Evolutionary conservation across 116 monocot genomes (phyloP), one percentile per base, ranked within the genome.

Genomic region (Phalaenopsis hybrid): DNA sequence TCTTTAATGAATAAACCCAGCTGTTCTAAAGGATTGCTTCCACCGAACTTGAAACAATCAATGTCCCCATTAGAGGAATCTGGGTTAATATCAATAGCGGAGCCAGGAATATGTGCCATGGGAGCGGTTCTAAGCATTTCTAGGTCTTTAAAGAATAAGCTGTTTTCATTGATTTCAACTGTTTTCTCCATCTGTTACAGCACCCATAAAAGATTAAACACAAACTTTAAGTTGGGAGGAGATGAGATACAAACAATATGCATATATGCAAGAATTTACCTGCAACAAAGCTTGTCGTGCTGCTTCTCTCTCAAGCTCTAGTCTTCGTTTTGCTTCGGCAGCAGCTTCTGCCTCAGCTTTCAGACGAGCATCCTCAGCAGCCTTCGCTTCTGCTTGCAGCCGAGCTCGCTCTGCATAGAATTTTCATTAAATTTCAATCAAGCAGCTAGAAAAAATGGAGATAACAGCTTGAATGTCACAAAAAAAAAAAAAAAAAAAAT

Each of bases 341-440:
- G 87, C 88, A 78, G 90, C 91, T 63, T 85, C 85, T 65, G 88
- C 96, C 81, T 91, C 89, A 20, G 88, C 92, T 82, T 69, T 83
- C 68, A 68, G 88, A 16, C 87, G 86, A 81, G 85, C 89, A 20
- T 87, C 91, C 79, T 94, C 96, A 15, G 90, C 94, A 74, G 87
- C 92, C 86, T 91, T 92, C 52, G 96, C 94, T 84, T 96, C 96
- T 58, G 94, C 91, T 88, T 94, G 89, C 61, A 96, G 74, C 48
- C 90, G 81, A 79, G 89, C 92, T 89, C 83, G 94, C 74, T 92
- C 96, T 96, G 89, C 7, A 75, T 44, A 44, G 8, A 79, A 48
- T 37, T 52, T 72, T 52, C 46, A 6, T n/a, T 17, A 58, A 61
- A 46, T 79, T 68, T 6, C 57, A 51, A 34, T 28, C 23, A n/a